A percentile compares a stretch with the other conserved stretches of the same genome.
Evolutionary conservation across 2,329 filamentous ascomycete genomes (phyloP).

Genomic region (Thermomyces lanuginosus): DNA sequence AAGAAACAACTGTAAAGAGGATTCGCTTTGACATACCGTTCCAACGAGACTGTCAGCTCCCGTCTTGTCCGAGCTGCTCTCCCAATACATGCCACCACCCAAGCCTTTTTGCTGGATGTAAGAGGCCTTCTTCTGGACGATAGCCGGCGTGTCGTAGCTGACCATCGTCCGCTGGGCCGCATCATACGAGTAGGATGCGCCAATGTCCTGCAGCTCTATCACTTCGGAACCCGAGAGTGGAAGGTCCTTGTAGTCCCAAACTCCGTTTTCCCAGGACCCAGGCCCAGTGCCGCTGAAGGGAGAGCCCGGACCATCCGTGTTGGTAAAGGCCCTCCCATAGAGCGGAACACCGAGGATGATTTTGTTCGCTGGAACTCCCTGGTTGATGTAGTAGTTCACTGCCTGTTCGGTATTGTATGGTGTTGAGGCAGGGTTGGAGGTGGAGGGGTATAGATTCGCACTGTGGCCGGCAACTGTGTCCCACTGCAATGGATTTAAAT

Average conservation of each 20-base stretch:
- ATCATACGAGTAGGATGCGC: conserved; percentile 55
- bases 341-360: conserved; percentile 83
- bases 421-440: conserved; percentile 44
- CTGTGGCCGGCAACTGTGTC: conserved; percentile 4
- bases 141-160: conserved; percentile 53
- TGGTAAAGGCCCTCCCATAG: conserved; percentile 72
- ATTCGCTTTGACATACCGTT: conserved; percentile 21
- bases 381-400: conserved; percentile 50
- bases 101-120: conserved; percentile 49
- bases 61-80: conserved; percentile 60
- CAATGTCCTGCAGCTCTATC: conserved; percentile 41
- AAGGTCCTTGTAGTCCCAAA: conserved; percentile 66
- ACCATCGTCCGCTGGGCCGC: conserved; percentile 44
- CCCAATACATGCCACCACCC: conserved; percentile 96
- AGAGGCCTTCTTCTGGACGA: conserved; percentile 41
- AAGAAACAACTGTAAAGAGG: background rate
- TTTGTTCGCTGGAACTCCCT: conserved; percentile 51
- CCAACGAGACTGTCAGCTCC: conserved; percentile 51
- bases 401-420: conserved; percentile 64
- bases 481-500: conserved; percentile 4
- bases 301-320: conserved; percentile 57
- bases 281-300: conserved; percentile 56
- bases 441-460: conserved; percentile 55
- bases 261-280: conserved; percentile 56
- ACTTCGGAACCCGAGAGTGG: conserved; percentile 51